phyloP scores from a whole-genome alignment of 1,284 basidiomycete species.

The Ustilago nuda region DNA sequence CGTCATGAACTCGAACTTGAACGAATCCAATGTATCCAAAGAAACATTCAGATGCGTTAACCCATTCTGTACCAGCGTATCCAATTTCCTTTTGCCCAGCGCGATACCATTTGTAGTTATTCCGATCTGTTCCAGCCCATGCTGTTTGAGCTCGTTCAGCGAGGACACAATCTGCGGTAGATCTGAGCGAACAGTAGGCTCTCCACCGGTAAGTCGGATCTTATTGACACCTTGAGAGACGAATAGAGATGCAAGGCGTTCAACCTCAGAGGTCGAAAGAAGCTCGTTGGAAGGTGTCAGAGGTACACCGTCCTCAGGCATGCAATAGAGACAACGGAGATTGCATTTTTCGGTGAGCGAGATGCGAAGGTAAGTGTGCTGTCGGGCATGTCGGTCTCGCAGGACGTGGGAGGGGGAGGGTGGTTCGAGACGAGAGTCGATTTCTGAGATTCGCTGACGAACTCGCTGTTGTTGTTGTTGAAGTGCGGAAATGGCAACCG shows the following conservation, averaged over 20 bases:
- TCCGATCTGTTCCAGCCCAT: constrained; percentile 80
- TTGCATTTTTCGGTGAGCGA: constrained; percentile 89
- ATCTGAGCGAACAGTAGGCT: constrained; percentile 86
- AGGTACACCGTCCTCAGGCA: constrained; percentile 84
- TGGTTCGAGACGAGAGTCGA: constrained; percentile 27
- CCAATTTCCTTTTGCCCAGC: constrained; percentile 77
- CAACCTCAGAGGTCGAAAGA: constrained; percentile 80
- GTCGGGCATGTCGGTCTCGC: constrained; percentile 49
- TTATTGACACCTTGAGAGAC: constrained; percentile 83
- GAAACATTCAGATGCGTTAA: constrained; percentile 80
- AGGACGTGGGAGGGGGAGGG: constrained; percentile 35
- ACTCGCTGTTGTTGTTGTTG: constrained; percentile 19
- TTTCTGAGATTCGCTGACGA: constrained; percentile 33
- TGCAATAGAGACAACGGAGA: constrained; percentile 88
- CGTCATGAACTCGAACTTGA: constrained; percentile 88
- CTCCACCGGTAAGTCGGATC: constrained; percentile 87
- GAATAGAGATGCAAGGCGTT: constrained; percentile 79
- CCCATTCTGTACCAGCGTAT: constrained; percentile 77
- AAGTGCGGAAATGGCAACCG: background rate
- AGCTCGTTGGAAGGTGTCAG: constrained; percentile 79
- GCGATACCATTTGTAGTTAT: constrained; percentile 88
- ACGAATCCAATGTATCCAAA: constrained; percentile 85
- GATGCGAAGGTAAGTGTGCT: constrained; percentile 84
- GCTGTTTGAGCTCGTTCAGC: constrained; percentile 53
- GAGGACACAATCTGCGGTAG: constrained; percentile 76